phyloP scores from a whole-genome alignment of 768 basidiomycete genomes.

The Boletus speciosus region DNA sequence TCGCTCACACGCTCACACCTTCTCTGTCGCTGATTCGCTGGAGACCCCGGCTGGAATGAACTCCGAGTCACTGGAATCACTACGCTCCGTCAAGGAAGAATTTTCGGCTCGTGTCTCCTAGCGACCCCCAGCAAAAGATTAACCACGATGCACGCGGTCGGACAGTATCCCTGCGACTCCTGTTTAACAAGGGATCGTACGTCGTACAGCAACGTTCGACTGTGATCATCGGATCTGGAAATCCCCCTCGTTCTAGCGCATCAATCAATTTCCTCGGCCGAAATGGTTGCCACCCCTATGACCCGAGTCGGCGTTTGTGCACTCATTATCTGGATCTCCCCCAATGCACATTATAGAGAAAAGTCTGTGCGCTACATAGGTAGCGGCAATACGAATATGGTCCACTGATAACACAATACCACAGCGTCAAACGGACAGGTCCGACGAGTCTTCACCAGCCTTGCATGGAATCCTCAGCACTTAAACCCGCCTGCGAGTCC shows the following conservation, averaged over 20 bases:
- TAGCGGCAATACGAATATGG: not conserved
- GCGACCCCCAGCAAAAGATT: constrained; percentile 16
- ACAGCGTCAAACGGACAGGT: constrained; percentile 6
- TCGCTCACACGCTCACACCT: constrained; percentile 25
- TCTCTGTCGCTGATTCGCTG: constrained; percentile 8
- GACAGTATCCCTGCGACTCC: constrained; percentile 8
- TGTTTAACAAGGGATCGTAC: constrained; percentile 1
- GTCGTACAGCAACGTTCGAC: constrained; percentile 1
- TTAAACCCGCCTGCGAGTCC: constrained; percentile 66
- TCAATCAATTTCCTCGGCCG: not conserved
- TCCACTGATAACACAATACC: not conserved
- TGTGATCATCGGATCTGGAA: constrained; percentile 5
- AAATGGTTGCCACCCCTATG: not conserved
- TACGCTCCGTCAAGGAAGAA: constrained; percentile 1
- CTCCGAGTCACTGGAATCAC: constrained; percentile 14
- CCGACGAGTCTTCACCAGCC: not conserved
- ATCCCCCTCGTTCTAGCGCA: not conserved
- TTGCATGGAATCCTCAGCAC: constrained; percentile 29
- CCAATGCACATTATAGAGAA: not conserved
- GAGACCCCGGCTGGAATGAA: constrained; percentile 11
- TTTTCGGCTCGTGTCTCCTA: constrained; percentile 1
- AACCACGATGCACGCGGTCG: constrained; percentile 24
- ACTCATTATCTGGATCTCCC: not conserved
- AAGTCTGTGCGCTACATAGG: not conserved
- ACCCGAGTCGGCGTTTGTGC: not conserved